Evolutionary conservation across 2,329 filamentous ascomycete genomes (phyloP), one percentile per base, ranked within the genome.

Genomic region (Colletotrichum sp.): DNA sequence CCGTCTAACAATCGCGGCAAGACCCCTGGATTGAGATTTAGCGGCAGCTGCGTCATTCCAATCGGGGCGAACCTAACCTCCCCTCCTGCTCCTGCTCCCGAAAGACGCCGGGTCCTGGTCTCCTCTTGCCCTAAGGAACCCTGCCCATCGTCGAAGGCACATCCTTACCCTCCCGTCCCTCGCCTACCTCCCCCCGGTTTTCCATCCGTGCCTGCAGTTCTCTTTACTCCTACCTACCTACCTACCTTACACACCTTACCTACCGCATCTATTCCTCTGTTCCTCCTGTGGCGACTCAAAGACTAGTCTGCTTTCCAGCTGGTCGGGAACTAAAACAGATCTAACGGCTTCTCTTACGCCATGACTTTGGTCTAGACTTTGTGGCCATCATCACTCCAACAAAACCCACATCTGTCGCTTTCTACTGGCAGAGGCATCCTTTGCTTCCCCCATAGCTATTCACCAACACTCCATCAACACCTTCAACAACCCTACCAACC

Each of bases 321-420:
- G 64, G 56, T 52, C 30, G 64, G 70, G 70, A 76, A 34, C 34
- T 56, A 68, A 69, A 27, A 28, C 65, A 76, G 64, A 69, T 69
- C 70, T 55, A 76, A 76, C 74, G 74, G 74, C 74, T 73, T 76
- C 74, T 76, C 64, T 76, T 61, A 76, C 74, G 70, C 70, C 65
- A 73, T 69, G 74, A 76, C 74, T 76, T 65, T 48, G 65, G 56
- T 52, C 62, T 61, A 65, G 58, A 74, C 22, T 36, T 48, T 62
- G 18, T n/a, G n/a, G 16, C 18, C 61, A 75, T 43, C 39, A 34
- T 28, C 32, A 25, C n/a, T 61, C 27, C 6, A 58, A 64, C 70
- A 65, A 69, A 73, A 69, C 28, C 32, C 34, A 18, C 70, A 36
- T 10, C 43, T 27, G 34, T 61, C 65, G 64, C 30, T 27, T 30